A percentile compares a stretch with the other conserved stretches of the same genome.
phyloP scores from a whole-genome alignment of 2,329 filamentous ascomycete genomes.

The Penicillium italicum region DNA sequence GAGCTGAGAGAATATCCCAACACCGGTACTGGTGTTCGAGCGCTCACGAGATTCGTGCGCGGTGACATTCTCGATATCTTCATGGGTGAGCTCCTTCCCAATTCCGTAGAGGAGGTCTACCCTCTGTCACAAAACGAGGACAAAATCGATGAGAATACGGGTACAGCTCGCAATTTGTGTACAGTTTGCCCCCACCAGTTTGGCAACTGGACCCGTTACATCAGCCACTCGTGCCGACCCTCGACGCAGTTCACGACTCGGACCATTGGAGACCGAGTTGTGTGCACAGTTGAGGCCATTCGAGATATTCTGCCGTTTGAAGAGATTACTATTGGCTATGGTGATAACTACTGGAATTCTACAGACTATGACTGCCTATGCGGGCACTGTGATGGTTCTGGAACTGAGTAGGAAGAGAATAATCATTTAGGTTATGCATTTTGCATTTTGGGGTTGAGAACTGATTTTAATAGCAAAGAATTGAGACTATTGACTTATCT shows the following conservation, averaged over 20 bases:
- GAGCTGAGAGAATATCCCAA: constrained; percentile 30
- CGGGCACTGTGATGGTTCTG: background rate
- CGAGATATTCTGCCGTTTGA: constrained; percentile 32
- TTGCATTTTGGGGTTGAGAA: background rate
- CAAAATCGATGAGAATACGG: background rate
- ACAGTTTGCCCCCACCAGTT: constrained; percentile 17
- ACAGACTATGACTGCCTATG: background rate
- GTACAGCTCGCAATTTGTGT: background rate
- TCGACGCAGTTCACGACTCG: constrained; percentile 16
- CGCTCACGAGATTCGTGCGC: constrained; percentile 24
- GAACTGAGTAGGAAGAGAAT: background rate
- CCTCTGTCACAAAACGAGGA: constrained; percentile 11
- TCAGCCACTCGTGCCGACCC: constrained; percentile 37
- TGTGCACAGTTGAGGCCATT: constrained; percentile 20
- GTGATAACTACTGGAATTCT: constrained; percentile 25
- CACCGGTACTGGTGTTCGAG: constrained; percentile 32
- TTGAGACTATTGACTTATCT: background rate
- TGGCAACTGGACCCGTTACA: constrained; percentile 37
- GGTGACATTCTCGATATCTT: constrained; percentile 27
- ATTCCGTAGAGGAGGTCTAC: constrained; percentile 17
- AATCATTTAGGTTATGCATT: background rate
- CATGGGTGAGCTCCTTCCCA: constrained; percentile 22
- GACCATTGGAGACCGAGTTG: constrained; percentile 20
- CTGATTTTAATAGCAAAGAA: background rate
- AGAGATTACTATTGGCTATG: constrained; percentile 36